A percentile compares a stretch with the other conserved stretches of the same genome.
Evolutionary conservation across 768 basidiomycete genomes (phyloP).

Genomic region (Lactifluus pinguis): DNA sequence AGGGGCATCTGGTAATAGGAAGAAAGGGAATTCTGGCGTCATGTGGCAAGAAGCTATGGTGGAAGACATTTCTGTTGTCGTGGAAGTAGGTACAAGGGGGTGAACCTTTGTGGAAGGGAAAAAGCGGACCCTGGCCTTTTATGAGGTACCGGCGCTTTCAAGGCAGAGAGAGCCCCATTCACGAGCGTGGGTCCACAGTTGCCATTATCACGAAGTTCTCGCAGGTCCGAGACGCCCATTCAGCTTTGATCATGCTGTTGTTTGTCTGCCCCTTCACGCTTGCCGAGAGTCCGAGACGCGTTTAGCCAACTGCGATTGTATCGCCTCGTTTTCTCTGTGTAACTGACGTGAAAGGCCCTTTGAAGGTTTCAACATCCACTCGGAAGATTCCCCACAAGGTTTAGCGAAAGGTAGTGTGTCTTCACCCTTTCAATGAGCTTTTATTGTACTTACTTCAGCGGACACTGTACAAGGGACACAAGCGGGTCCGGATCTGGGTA

Average conservation of each 20-base stretch:
- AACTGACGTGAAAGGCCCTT: neutral
- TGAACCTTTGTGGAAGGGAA: neutral
- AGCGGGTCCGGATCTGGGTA: no score
- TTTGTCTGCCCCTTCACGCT: no score
- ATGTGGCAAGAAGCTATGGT: neutral
- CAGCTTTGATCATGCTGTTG: no score
- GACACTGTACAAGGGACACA: neutral
- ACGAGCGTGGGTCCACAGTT: neutral
- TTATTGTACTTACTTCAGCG: neutral
- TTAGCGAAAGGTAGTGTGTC: neutral
- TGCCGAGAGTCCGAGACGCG: neutral
- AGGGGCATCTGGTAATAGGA: neutral
- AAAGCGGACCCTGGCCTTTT: neutral
- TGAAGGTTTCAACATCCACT: neutral
- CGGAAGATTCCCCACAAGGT: neutral
- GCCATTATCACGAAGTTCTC: neutral
- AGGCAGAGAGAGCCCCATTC: neutral
- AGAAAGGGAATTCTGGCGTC: neutral
- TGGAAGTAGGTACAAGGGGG: neutral
- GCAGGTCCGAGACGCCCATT: no score
- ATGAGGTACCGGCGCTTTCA: neutral
- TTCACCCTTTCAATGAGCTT: neutral
- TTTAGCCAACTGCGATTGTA: neutral
- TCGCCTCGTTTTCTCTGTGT: neutral
- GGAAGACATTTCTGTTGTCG: neutral